These are phyloP conservation scores for Loxodes magnus DNA, from an alignment of 73 alveolate genomes.

Conservation along the genomic window DNA sequence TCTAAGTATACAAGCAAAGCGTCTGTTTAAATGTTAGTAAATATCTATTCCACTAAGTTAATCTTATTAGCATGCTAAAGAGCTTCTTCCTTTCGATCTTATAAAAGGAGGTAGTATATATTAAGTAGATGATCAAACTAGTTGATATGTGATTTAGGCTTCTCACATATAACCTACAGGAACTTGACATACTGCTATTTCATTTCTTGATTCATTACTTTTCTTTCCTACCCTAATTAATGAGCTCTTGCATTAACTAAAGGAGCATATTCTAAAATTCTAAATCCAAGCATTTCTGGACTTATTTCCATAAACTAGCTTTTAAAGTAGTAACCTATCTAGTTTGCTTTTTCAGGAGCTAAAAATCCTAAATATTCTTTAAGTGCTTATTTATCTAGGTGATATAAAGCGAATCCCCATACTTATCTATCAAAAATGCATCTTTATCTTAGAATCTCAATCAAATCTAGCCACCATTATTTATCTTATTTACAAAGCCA, in stretches of 20 bases:
- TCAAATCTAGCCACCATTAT: conserved; percentile 49
- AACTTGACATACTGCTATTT: conserved; percentile 16
- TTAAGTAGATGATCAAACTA: conserved; percentile 24
- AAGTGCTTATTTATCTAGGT: conserved; percentile 53
- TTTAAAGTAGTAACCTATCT: background rate
- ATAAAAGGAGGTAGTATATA: conserved; percentile 18
- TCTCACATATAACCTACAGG: conserved; percentile 11
- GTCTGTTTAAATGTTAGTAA: too few species aligned
- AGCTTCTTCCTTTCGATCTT: conserved; percentile 37
- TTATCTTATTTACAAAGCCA: conserved; percentile 49
- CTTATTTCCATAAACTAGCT: conserved; percentile 11
- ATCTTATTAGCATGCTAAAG: conserved; percentile 9
- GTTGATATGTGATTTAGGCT: conserved; percentile 5
- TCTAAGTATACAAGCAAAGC: too few species aligned
- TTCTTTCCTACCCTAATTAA: conserved; percentile 44
- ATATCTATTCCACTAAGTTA: too few species aligned
- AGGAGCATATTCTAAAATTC: conserved; percentile 71
- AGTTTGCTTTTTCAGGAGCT: background rate
- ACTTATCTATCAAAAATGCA: conserved; percentile 31
- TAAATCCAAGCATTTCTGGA: conserved; percentile 15
- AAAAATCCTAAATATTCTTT: conserved; percentile 38
- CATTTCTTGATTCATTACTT: conserved; percentile 20
- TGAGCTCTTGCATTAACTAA: conserved; percentile 82
- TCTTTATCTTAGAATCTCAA: conserved; percentile 49
- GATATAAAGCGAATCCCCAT: conserved; percentile 76